Conservation (phyloP, 179 eudicot species). For the Gypsophila paniculata region DNA sequence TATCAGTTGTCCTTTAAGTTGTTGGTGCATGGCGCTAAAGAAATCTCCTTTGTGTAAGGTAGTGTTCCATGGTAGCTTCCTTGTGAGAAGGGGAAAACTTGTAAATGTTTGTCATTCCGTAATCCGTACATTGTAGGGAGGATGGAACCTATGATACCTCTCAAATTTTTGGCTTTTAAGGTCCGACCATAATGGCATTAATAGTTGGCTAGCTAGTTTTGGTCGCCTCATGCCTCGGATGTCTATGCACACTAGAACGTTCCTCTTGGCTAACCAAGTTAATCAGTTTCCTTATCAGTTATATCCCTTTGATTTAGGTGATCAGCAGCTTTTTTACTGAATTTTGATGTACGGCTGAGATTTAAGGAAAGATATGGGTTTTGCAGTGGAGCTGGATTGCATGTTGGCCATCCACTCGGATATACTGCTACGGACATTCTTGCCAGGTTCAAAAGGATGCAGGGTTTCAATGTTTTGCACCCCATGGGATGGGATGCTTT, state of each 20-base stretch:
- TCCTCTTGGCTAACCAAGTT: slow-evolving; percentile 6
- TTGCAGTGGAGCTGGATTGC: slow-evolving; percentile 95
- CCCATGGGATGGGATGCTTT: slow-evolving; percentile 99
- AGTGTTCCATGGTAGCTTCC: background rate
- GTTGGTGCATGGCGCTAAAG: too few species aligned
- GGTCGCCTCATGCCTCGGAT: background rate
- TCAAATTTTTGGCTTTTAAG: background rate
- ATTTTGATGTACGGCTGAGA: slow-evolving; percentile 5
- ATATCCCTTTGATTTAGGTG: background rate
- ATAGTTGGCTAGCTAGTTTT: background rate
- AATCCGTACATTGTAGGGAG: background rate
- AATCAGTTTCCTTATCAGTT: background rate
- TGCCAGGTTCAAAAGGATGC: slow-evolving; percentile 94
- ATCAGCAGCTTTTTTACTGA: background rate
- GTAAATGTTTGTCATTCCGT: background rate
- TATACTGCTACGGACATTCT: slow-evolving; percentile 98
- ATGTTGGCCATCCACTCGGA: slow-evolving; percentile 99
- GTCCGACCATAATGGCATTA: background rate
- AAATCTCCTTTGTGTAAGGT: background rate
- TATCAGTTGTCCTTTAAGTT: too few species aligned
- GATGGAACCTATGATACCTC: background rate
- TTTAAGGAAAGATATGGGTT: slow-evolving; percentile 17
- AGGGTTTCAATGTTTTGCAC: slow-evolving; percentile 93
- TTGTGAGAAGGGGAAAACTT: background rate
- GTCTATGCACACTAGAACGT: background rate